Conservation (phyloP, 208 protist species). For the Trypanosoma brucei region DNA sequence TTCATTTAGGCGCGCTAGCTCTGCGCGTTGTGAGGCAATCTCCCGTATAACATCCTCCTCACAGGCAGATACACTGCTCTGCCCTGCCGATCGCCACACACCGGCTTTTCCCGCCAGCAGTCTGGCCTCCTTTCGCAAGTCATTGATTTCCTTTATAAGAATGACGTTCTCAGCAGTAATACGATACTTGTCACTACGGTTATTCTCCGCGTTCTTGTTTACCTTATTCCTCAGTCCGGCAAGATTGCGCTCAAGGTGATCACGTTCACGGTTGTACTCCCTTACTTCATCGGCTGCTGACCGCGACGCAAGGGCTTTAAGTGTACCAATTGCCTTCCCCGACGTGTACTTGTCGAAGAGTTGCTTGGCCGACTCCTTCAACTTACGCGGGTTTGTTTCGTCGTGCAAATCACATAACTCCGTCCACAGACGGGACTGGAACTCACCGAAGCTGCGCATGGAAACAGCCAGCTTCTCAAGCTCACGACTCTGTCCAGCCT, state of each 20-base stretch:
- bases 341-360: conserved; percentile 91
- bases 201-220: conserved; percentile 92
- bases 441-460: conserved; percentile 72
- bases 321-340: conserved; percentile 24
- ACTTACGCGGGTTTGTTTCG: conserved; percentile 46
- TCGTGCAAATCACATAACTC: conserved; percentile 77
- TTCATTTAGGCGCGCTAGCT: conserved; percentile 72
- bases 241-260: conserved; percentile 93
- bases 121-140: conserved; percentile 93
- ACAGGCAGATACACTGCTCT: conserved; percentile 47
- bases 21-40: conserved; percentile 82
- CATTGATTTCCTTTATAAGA: conserved; percentile 95
- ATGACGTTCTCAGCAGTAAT: conserved; percentile 95
- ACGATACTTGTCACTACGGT: conserved; percentile 81
- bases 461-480: conserved; percentile 63
- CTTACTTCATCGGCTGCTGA: conserved; percentile 89
- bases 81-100: conserved; percentile 45
- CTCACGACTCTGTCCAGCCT: conserved; percentile 91
- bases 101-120: conserved; percentile 66
- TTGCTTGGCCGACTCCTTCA: conserved; percentile 92
- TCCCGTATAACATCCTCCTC: conserved; percentile 71
- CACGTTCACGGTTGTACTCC: conserved; percentile 94
- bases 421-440: conserved; percentile 86
- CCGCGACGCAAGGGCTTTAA: conserved; percentile 47
- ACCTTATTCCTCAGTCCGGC: conserved; percentile 91